phyloP scores from a whole-genome alignment of 768 basidiomycete species.

The Trametes meyenii region DNA sequence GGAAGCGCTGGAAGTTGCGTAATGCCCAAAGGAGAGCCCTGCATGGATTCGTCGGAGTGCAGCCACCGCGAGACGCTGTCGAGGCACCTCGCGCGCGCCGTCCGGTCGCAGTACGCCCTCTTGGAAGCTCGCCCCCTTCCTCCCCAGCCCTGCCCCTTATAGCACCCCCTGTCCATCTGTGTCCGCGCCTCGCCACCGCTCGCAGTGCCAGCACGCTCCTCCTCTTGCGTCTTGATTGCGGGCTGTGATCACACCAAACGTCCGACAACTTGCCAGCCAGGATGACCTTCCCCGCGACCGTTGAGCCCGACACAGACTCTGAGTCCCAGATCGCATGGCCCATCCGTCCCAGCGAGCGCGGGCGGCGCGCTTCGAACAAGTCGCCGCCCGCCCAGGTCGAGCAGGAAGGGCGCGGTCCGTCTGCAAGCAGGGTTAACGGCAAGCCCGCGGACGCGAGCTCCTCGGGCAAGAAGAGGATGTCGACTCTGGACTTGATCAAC shows the following conservation, averaged over 20 bases:
- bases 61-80: neutral
- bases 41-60: neutral
- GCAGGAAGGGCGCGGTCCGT: conserved; percentile 7
- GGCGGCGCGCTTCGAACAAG: conserved; percentile 19
- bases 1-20: conserved; percentile 8
- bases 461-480: conserved; percentile 33
- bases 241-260: neutral
- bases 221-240: neutral
- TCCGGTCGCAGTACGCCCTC: neutral
- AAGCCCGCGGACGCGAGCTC: conserved; percentile 2
- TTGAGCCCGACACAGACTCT: conserved; percentile 68
- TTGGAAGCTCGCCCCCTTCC: conserved; percentile 1
- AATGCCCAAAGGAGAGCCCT: conserved; percentile 1
- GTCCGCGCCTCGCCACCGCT: neutral
- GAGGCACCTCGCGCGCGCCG: conserved; percentile 10
- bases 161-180: neutral
- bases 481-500: conserved; percentile 59
- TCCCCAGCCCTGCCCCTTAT: neutral
- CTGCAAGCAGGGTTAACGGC: conserved; percentile 7
- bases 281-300: conserved; percentile 63
- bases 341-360: conserved; percentile 37
- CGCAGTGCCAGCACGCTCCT: neutral
- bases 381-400: neutral
- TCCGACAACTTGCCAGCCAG: neutral
- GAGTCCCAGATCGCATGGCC: conserved; percentile 83